Base-by-base conservation (phyloP, 441 rosid genomes). In the Sinapis alba region DNA sequence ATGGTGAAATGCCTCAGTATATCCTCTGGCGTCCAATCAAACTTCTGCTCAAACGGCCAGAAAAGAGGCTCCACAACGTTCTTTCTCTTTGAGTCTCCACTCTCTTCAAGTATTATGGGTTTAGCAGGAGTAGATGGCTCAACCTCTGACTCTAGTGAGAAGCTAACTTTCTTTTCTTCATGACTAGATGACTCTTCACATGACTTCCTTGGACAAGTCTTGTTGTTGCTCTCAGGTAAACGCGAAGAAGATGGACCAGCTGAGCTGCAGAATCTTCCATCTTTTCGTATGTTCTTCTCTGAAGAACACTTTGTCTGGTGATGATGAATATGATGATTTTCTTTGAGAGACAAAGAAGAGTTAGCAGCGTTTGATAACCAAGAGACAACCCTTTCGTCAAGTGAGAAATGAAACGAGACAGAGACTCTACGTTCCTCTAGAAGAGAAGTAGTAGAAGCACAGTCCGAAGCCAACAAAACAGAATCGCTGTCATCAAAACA, bases 41-140 rank as follows among this genome's bases (percentile, higher is more conserved):
- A 68, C 69, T 81, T 79, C 65, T 43, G 63, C 10, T 83, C 85
- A 13, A 82, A 85, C 1, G 94, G 90, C 89, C 92, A 89, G 74
- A 89, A 87, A 34, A 86, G 79, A 7, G 92, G 92, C 47, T 47
- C 90, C 15, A 74, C 80, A 9, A 27, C 75, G 12, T 10, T 45
- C 56, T 54, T 68, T 24, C 50, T 68, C 66, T 77, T 68, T 11
- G 77, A 58, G 11, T 78, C 80, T 47, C 61, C 79, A 36, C 64
- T 78, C 60, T 71, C 84, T 0, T 72, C 77, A 28, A n/a, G 30
- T 27, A 27, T 27, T 34, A 20, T 43, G 9, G 60, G 2, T 11
- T 16, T 58, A 41, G 34, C 38, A 30, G 27, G 61, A 68, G 15
- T 60, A 67, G 47, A 54, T 56, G 63, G 43, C 12, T 0, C 68